Base-by-base conservation (phyloP, 73 alveolate species). In the Uronychia setigera region DNA sequence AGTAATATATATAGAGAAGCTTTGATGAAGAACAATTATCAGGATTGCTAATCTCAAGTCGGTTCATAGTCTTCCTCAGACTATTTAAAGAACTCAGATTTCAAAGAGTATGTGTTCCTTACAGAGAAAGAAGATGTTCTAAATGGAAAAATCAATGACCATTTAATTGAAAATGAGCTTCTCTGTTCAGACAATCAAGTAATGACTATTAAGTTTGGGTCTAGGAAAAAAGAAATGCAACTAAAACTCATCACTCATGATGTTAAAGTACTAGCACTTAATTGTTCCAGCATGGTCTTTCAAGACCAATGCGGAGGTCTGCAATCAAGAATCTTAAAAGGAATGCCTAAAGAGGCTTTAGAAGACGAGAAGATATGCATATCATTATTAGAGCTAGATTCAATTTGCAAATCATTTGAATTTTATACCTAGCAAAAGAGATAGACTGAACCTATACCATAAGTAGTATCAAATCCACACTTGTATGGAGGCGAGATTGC, bases 1-100 rank as follows among this genome's bases (percentile, higher is more conserved):
- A 76, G 87, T 14, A 86, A 86, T 79, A 79, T 78, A 28, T 79
- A 86, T 79, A 78, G 35, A 79, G 87, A 78, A 60, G 92, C 87
- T 32, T 31, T 86, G 87, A 78, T 78, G 1, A 78, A 86, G 31
- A 67, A 78, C 31, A 79, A 79, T 60, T 86, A 86, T 32, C 79
- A 78, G 87, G 87, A 86, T 35, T 19, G 19, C 5, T 19, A 46
- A 19, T 11, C 5, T 19, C n/a, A 11, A 19, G 67, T 5, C 67
- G 67, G 67, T 19, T 19, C 19, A 19, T 19, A 46, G 67, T 11
- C 67, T 19, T 46, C 5, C n/a, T 46, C 67, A 46, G 67, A 46
- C n/a, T 19, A 46, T 19, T 11, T 11, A 19, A 46, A 11, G 67
- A 19, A 46, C 67, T 11, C 5, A 5, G n/a, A 46, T 46, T 19